Percentiles rank a stretch among this genome's conserved stretches.
These are phyloP conservation scores for Prunus davidiana DNA, from an alignment of 306 rosid genomes.

Conservation along the genomic window DNA sequence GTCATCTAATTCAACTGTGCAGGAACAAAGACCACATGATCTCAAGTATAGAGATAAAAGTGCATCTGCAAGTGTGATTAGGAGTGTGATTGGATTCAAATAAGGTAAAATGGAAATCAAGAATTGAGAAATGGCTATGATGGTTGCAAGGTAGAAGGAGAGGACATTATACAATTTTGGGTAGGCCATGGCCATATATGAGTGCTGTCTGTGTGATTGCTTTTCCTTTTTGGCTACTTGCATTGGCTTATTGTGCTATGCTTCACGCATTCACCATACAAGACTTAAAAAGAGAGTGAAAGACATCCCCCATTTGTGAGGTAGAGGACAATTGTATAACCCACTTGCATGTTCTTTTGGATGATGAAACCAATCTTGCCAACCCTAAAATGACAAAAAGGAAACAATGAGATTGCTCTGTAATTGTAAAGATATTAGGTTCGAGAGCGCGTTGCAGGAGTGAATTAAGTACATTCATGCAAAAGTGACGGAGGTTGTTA, in stretches of 20 bases:
- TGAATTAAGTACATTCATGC: background rate
- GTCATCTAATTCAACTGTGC: constrained; percentile 24
- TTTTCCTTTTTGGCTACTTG: background rate
- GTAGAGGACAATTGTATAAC: constrained; percentile 3
- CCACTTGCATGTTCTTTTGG: background rate
- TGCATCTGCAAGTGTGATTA: constrained; percentile 1
- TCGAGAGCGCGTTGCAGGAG: background rate
- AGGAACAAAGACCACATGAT: constrained; percentile 29
- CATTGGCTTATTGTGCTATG: background rate
- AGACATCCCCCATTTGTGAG: background rate
- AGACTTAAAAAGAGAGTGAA: background rate
- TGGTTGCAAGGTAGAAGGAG: constrained; percentile 15
- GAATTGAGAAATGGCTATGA: constrained; percentile 8
- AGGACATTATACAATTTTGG: background rate
- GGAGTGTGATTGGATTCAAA: background rate
- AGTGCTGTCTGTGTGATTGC: background rate
- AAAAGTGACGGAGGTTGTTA: background rate
- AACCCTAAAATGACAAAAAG: background rate
- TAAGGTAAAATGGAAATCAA: constrained; percentile 1
- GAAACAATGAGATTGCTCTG: background rate
- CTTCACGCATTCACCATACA: constrained; percentile 8
- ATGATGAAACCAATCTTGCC: constrained; percentile 8
- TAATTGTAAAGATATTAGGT: background rate
- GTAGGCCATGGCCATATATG: constrained; percentile 9
- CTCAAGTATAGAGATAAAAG: constrained; percentile 27